Conservation (phyloP, 164 flowering plant species). For the Magnolia officinalis region DNA sequence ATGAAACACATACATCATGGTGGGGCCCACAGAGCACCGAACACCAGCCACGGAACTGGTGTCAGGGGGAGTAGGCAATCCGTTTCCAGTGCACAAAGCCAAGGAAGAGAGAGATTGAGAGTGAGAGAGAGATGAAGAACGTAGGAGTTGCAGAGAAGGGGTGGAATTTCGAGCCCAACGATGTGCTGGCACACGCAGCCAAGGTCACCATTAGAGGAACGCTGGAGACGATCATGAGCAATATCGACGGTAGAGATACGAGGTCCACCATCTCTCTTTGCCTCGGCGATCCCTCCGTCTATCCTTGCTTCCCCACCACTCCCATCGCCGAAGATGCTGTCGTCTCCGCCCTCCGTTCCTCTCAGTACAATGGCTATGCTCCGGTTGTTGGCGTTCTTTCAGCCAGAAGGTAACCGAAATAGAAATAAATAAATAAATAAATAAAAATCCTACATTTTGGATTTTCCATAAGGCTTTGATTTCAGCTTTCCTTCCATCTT, state of each 20-base stretch:
- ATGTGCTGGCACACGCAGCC: constrained; percentile 13
- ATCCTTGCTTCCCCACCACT: constrained; percentile 32
- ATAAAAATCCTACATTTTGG: not conserved
- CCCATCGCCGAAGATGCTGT: constrained; percentile 34
- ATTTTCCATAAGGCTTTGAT: not conserved
- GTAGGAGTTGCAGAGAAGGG: constrained; percentile 6
- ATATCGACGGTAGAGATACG: constrained; percentile 16
- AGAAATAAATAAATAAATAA: too few relatives aligned
- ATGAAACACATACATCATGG: too few relatives aligned
- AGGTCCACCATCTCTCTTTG: constrained; percentile 31
- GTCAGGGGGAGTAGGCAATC: too few relatives aligned
- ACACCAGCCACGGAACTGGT: too few relatives aligned
- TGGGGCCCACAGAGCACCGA: too few relatives aligned
- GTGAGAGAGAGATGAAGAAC: not conserved
- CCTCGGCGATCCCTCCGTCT: constrained; percentile 42
- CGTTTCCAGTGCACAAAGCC: too few relatives aligned
- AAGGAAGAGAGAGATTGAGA: constrained; percentile 12
- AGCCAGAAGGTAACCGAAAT: constrained; percentile 21
- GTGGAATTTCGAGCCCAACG: constrained; percentile 29
- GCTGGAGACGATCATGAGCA: constrained; percentile 14
- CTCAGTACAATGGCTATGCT: constrained; percentile 28
- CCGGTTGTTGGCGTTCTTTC: constrained; percentile 18
- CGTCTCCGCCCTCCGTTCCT: constrained; percentile 30
- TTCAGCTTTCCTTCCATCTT: not conserved
- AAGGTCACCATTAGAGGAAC: constrained; percentile 20